Base-by-base conservation (phyloP, 1,284 basidiomycete genomes). In the Heliocybe sulcata region DNA sequence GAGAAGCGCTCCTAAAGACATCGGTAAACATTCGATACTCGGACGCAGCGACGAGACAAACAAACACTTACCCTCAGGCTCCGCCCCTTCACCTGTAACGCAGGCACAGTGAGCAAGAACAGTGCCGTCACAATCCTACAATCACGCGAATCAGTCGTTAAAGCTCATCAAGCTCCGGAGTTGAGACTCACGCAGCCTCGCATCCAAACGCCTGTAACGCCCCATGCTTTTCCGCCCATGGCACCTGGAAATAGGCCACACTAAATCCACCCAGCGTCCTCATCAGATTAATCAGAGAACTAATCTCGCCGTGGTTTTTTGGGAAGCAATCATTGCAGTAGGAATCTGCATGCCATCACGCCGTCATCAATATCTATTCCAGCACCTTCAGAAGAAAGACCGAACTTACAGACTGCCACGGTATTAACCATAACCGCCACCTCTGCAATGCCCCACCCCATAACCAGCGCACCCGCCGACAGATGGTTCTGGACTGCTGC, bases 381-480 rank as follows among this genome's bases (percentile, higher is more conserved):
- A 12, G 29, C 29, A 3, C 35, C 1, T 16, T 6, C 54, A 51
- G 11, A 53, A 53, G 47, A 38, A 52, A 53, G 19, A 52, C 50
- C 9, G n/a, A 9, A 69, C 80, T 55, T 51, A 82, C 79, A 85
- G 51, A 85, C 72, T 1, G 78, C 82, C 29, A 85, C 82, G 0
- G 85, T 87, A 61, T 78, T 81, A 60, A 87, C 73, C 83, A 87
- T 87, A 56, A 79, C 69, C 0, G 80, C 73, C 3, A 81, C 65
- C 56, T 82, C 75, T 0, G 83, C 77, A 47, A 85, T 79, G 1
- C 83, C 84, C 85, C 85, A 87, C 2, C 84, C 84, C 72, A 87
- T 77, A 10, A 87, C 71, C 47, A 87, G 59, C 1, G 77, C 82
- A 4, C 71, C 77, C 12, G 81, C 67, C 45, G 74, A 76, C 10